A percentile compares a stretch with the other conserved stretches of the same genome.
phyloP scores from a whole-genome alignment of 495 filamentous ascomycete species.

The Talaromyces nanjingensis region DNA sequence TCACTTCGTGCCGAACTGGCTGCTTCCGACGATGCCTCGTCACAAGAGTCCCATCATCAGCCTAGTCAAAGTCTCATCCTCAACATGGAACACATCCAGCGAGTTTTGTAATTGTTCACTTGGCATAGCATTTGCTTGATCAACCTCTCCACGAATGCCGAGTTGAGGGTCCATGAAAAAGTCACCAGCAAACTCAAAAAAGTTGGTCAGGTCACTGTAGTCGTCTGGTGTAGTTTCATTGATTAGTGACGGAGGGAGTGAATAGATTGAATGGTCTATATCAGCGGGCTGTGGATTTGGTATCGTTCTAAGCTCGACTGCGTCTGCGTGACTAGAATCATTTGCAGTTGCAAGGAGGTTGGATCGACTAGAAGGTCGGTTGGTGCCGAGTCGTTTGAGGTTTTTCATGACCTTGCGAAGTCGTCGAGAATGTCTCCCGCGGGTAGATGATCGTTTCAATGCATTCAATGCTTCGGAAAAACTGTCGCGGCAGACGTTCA shows the following conservation, averaged over 20 bases:
- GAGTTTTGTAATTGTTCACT: background rate
- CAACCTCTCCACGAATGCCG: constrained; percentile 2
- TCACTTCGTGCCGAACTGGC: background rate
- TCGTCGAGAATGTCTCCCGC: constrained; percentile 28
- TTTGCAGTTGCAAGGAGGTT: background rate
- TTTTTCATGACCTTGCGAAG: constrained; percentile 34
- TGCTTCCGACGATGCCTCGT: background rate
- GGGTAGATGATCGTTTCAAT: constrained; percentile 53
- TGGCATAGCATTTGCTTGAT: background rate
- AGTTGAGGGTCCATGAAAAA: constrained; percentile 21
- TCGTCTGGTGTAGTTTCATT: constrained; percentile 7
- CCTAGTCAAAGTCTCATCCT: constrained; percentile 34
- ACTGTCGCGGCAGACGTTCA: constrained; percentile 58
- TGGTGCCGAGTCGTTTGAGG: constrained; percentile 26
- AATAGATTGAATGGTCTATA: constrained; percentile 10
- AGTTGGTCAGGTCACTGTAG: constrained; percentile 35
- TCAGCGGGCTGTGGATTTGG: constrained; percentile 4
- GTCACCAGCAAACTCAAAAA: constrained; percentile 37
- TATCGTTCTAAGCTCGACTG: constrained; percentile 1
- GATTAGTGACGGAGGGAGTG: background rate
- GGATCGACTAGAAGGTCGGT: background rate
- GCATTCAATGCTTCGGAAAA: constrained; percentile 78
- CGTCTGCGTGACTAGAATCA: background rate
- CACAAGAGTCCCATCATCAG: constrained; percentile 36
- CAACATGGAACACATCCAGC: constrained; percentile 28